Conservation (phyloP, 75 land plant genomes). For the Chamaecyparis obtusa region DNA sequence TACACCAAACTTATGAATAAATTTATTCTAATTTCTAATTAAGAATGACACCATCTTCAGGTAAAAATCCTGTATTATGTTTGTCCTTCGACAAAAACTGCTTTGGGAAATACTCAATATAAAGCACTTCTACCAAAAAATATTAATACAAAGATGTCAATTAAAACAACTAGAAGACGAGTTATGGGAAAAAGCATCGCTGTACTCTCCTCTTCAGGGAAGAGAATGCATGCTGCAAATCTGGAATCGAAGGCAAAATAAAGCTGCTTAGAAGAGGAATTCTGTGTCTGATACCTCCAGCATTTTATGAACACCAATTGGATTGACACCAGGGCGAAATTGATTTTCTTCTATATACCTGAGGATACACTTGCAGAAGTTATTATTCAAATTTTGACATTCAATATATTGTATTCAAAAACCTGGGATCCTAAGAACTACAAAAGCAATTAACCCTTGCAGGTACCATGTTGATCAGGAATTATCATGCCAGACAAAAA, state of each 20-base stretch:
- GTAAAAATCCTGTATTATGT: background rate
- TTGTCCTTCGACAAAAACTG: background rate
- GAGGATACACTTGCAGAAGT: conserved; percentile 8
- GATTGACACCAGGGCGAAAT: conserved; percentile 58
- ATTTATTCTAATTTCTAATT: background rate
- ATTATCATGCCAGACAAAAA: background rate
- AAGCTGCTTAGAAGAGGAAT: conserved; percentile 19
- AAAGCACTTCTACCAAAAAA: background rate
- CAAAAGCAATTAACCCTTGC: background rate
- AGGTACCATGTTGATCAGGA: background rate
- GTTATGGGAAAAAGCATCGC: background rate
- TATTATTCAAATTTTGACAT: background rate
- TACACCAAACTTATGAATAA: background rate
- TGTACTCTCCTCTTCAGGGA: background rate
- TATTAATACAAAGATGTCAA: background rate
- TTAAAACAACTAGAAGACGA: background rate
- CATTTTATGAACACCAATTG: conserved; percentile 62
- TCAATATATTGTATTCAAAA: background rate
- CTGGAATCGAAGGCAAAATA: background rate
- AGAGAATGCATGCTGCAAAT: background rate
- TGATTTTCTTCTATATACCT: conserved; percentile 81
- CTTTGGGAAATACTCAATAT: background rate
- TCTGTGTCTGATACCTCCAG: conserved; percentile 82
- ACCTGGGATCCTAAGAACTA: background rate
- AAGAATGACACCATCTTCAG: background rate